Base-by-base conservation (phyloP, 306 rosid genomes). In the Alnus glutinosa region DNA sequence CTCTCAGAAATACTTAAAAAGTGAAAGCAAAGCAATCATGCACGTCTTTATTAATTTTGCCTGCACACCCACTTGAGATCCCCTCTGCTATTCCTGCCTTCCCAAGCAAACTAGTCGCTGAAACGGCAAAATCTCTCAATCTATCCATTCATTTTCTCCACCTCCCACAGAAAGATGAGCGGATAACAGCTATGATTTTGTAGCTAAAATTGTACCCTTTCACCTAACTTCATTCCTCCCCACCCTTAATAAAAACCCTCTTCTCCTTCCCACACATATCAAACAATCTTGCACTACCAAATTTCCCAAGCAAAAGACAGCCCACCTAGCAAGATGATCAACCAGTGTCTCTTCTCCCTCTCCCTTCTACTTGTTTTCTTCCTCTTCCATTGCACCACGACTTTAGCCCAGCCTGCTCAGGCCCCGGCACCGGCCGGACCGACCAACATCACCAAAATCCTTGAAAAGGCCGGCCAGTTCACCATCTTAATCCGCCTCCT, bases 41-140 rank as follows among this genome's bases (percentile, higher is more conserved):
- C 54, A 30, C 9, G 6, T 44, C n/a, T 55, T 70, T 30, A 10
- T 74, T 76, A 42, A 80, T 36, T 36, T 67, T 73, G 71, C 75
- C 18, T 14, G 28, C 30, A 15, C 49, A 28, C 73, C 55, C 80
- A 54, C 71, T 79, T 79, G 81, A 64, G 15, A 36, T 61, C 81
- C 77, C 85, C 6, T 84, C 77, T 78, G 79, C 64, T 55, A 64
- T 91, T 86, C 80, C 96, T 90, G 81, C 77, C 55, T 85, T 88
- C 85, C 79, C 81, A 92, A 94, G 97, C 94, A 92, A 90, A 86
- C 84, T 44, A 32, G 77, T 66, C 62, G 84, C 79, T 81, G 83
- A 64, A 58, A 75, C 66, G 70, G 50, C 83, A 5, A 74, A 80
- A 76, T 66, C 75, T 70, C 83, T 68, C 50, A 55, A 30, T 69